phyloP scores from a whole-genome alignment of 768 basidiomycete genomes.

The Podaxis sp. region DNA sequence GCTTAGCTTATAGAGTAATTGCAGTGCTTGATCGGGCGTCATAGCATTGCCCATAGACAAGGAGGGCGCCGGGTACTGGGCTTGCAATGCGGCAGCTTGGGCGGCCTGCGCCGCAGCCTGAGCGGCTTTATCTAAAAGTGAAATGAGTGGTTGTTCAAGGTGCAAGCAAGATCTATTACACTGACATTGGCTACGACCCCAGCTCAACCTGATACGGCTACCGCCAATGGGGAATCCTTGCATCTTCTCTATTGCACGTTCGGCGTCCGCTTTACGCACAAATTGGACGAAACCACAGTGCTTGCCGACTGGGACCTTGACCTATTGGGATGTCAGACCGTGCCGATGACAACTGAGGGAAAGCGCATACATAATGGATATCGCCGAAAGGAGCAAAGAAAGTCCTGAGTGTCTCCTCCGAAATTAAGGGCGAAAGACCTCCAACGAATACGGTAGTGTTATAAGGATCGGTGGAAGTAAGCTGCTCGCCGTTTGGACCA shows the following conservation, averaged over 20 bases:
- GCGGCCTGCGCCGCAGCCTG: conserved; percentile 86
- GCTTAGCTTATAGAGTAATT: conserved; percentile 57
- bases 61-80: conserved; percentile 27
- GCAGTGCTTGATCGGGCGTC: conserved; percentile 62
- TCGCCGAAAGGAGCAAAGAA: conserved; percentile 93
- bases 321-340: conserved; percentile 38
- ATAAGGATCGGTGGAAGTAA: conserved; percentile 90
- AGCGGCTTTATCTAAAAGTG: conserved; percentile 74
- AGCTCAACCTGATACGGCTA: conserved; percentile 85
- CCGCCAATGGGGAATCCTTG: conserved; percentile 95
- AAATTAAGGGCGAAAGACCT: conserved; percentile 82
- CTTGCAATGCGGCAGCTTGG: conserved; percentile 69
- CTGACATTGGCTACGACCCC: conserved; percentile 92
- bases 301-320: conserved; percentile 95
- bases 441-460: conserved; percentile 97
- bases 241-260: conserved; percentile 93
- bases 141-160: conserved; percentile 9
- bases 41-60: conserved; percentile 32
- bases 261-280: conserved; percentile 87
- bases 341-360: conserved; percentile 3
- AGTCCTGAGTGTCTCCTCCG: conserved; percentile 87
- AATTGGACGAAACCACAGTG: conserved; percentile 97
- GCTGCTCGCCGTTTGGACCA: conserved; percentile 82
- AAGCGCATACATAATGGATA: conserved; percentile 78
- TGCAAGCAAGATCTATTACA: conserved; percentile 16